A percentile compares a stretch with the other conserved stretches of the same genome.
Evolutionary conservation across 306 rosid species (phyloP).

Genomic region (Astragalus glycyphyllos): DNA sequence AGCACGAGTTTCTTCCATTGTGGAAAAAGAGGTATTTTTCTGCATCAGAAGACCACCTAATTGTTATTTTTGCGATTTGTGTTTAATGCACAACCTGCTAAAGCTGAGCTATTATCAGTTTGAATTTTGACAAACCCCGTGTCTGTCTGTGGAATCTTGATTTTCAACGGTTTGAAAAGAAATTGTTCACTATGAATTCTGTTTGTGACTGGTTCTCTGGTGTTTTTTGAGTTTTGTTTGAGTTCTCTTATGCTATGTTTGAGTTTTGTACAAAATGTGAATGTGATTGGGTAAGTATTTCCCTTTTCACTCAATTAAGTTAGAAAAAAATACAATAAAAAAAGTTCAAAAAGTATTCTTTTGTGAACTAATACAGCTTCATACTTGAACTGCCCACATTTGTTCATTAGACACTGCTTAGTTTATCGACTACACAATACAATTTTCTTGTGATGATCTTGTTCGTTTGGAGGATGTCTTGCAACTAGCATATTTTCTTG

Average conservation of each 20-base stretch:
- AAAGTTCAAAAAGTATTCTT: neutral
- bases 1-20: constrained; percentile 52
- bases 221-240: constrained; percentile 5
- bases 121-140: too few relatives aligned
- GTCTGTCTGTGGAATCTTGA: too few relatives aligned
- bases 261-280: constrained; percentile 13
- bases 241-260: constrained; percentile 19
- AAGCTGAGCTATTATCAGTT: neutral
- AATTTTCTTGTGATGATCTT: constrained; percentile 16
- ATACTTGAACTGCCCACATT: neutral
- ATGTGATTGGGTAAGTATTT: neutral
- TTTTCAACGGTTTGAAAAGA: constrained; percentile 1
- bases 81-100: neutral
- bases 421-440: constrained; percentile 2
- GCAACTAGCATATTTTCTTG: constrained; percentile 6
- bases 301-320: neutral
- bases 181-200: neutral
- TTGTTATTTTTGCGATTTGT: neutral
- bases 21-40: constrained; percentile 59
- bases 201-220: constrained; percentile 1
- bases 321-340: too few relatives aligned
- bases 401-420: constrained; percentile 14
- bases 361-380: constrained; percentile 20
- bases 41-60: constrained; percentile 5
- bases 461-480: constrained; percentile 26